Evolutionary conservation across 2,329 filamentous ascomycete species (phyloP).

Genomic region (Beauveria pseudobassiana): DNA sequence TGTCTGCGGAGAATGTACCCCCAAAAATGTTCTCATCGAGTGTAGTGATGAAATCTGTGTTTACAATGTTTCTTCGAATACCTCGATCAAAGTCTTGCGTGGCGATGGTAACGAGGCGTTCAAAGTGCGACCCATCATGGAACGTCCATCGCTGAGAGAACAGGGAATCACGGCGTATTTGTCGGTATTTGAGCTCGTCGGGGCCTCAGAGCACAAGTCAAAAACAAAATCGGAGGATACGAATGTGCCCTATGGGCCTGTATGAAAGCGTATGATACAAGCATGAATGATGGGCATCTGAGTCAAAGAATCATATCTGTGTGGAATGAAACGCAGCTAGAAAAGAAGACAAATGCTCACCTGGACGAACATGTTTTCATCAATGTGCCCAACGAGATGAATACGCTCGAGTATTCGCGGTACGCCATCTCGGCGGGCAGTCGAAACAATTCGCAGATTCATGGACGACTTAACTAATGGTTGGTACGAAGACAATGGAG

Average conservation of each 20-base stretch:
- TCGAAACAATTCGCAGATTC: constrained; percentile 25
- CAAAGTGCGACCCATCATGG: constrained; percentile 20
- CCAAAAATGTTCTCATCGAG: constrained; percentile 10
- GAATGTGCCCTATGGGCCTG: constrained; percentile 32
- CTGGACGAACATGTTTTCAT: constrained; percentile 25
- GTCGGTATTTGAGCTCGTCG: constrained; percentile 29
- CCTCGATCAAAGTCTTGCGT: constrained; percentile 18
- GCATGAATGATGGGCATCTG: constrained; percentile 22
- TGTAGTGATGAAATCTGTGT: constrained; percentile 21
- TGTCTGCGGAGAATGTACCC: constrained; percentile 27
- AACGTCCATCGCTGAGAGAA: constrained; percentile 13
- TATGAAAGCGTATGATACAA: constrained; percentile 24
- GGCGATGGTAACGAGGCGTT: constrained; percentile 21
- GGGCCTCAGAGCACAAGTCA: constrained; percentile 18
- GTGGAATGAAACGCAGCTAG: constrained; percentile 24
- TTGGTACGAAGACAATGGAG: constrained; percentile 22
- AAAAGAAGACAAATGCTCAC: constrained; percentile 19
- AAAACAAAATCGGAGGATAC: constrained; percentile 15
- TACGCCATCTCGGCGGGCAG: constrained; percentile 26
- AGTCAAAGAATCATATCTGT: constrained; percentile 18
- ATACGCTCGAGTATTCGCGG: constrained; percentile 17
- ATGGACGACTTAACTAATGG: constrained; percentile 25
- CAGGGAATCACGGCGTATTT: constrained; percentile 20
- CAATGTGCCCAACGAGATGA: constrained; percentile 23
- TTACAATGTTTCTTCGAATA: constrained; percentile 23